Base-by-base conservation (phyloP, 352 stramenopile genomes). In the Thalassiosira exigua region DNA sequence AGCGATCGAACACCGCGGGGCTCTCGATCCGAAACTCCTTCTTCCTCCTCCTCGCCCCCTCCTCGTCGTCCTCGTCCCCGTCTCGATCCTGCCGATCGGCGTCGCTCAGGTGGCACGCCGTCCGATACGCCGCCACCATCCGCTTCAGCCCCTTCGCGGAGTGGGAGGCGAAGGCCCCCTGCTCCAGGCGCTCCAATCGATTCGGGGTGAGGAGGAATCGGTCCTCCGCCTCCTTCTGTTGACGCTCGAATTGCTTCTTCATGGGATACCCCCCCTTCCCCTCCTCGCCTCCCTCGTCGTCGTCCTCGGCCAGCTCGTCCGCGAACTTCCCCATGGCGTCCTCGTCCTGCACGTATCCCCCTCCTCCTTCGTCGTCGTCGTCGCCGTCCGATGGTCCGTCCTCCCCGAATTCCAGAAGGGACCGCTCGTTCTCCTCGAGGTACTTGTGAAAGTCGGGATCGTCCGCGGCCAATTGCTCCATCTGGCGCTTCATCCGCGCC, bases 61-160 rank as follows among this genome's bases (percentile, higher is more conserved):
- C 53, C 27, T 60, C 59, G 21, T 72, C 58, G 36, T 75, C 69
- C 42, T 77, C 57, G 11, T 78, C 53, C 19, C 82, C 62, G 19
- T 70, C 56, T 50, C 27, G 27, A 19, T 66, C 62, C 14, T 87
- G 66, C 3, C 33, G 27, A 41, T 67, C 70, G 21, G 93, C 88
- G 79, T 98, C 93, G 53, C 93, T 96, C 30, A 97, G 94, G 75
- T 97, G 95, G 85, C 95, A 98, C 0, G 95, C 96, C 57, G 97
- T 96, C 60, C 92, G 97, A 77, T 98, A 98, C 42, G 96, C 97
- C 66, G 96, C 95, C 58, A 98, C 91, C 68, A 98, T 87, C 21
- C 92, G 93, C 81, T 94, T 95, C 54, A 98, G 78, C 14, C 90
- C 92, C 42, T 94, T 96, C 39, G 97, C 82, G 65, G 94, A 91